phyloP scores from a whole-genome alignment of 495 filamentous ascomycete genomes.

The Pseudomonodictys pantanalensis region DNA sequence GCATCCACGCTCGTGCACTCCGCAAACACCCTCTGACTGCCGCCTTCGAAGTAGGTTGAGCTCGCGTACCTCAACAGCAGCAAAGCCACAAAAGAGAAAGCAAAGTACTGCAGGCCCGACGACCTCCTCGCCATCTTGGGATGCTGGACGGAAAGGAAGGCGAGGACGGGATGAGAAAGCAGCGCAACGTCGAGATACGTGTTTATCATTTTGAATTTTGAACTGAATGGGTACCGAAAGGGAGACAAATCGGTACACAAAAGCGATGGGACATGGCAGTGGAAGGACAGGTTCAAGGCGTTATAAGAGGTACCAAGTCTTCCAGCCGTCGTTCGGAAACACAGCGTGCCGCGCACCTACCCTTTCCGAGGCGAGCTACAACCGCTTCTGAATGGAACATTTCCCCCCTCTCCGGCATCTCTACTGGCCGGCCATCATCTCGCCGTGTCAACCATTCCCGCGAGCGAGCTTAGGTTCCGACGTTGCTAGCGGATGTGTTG shows the following conservation, averaged over 20 bases:
- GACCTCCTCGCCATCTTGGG: conserved; percentile 20
- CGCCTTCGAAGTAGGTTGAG: conserved; percentile 1
- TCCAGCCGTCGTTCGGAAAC: conserved; percentile 8
- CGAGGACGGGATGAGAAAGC: conserved; percentile 16
- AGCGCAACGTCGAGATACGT: conserved; percentile 23
- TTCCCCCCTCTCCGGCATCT: conserved; percentile 1
- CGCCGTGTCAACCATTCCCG: neutral
- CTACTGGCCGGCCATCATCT: no score
- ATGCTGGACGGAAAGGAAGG: conserved; percentile 15
- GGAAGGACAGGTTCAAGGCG: no score
- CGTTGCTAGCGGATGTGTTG: no score
- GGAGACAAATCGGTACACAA: neutral
- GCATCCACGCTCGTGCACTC: conserved; percentile 11
- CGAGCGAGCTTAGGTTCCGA: neutral
- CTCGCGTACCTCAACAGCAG: conserved; percentile 13
- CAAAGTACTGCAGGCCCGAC: conserved; percentile 19
- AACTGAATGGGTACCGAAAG: neutral
- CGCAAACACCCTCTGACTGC: neutral
- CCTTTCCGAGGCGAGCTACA: no score
- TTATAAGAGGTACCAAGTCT: conserved; percentile 8
- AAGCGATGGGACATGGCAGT: neutral
- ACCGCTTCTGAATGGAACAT: neutral
- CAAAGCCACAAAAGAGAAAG: conserved; percentile 17
- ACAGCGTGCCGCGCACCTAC: conserved; percentile 20
- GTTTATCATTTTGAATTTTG: conserved; percentile 11